phyloP scores from a whole-genome alignment of 1,139 yeast genomes.

The Hansenula anomala region DNA sequence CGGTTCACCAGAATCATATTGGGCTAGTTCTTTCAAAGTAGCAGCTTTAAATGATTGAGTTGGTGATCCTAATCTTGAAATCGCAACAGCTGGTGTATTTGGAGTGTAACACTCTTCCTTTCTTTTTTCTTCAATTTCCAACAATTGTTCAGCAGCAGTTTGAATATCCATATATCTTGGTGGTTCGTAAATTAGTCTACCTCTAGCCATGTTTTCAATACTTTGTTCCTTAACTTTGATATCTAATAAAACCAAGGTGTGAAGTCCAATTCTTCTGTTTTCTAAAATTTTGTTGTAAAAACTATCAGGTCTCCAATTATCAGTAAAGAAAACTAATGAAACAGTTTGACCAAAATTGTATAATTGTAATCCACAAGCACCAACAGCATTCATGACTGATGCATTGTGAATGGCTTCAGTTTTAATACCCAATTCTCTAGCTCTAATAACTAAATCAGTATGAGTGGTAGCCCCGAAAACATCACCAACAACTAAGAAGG shows the following conservation, averaged over 20 bases:
- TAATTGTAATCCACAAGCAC: slow-evolving; percentile 93
- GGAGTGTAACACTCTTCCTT: slow-evolving; percentile 74
- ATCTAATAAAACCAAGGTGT: slow-evolving; percentile 81
- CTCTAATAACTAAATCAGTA: slow-evolving; percentile 87
- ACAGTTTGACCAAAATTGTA: slow-evolving; percentile 97
- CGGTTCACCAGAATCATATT: slow-evolving; percentile 91
- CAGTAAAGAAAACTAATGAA: slow-evolving; percentile 92
- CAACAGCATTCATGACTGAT: slow-evolving; percentile 97
- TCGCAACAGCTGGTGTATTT: slow-evolving; percentile 89
- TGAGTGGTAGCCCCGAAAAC: slow-evolving; percentile 98
- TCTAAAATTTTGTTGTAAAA: slow-evolving; percentile 88
- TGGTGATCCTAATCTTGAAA: slow-evolving; percentile 87
- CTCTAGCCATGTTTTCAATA: slow-evolving; percentile 90
- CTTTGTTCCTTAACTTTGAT: slow-evolving; percentile 97
- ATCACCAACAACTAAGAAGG: slow-evolving; percentile 94
- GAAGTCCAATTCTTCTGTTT: slow-evolving; percentile 85
- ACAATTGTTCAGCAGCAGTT: slow-evolving; percentile 81
- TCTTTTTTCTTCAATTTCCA: slow-evolving; percentile 80
- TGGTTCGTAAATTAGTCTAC: slow-evolving; percentile 88
- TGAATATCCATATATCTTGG: slow-evolving; percentile 94
- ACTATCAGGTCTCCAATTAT: slow-evolving; percentile 92
- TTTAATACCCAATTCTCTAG: slow-evolving; percentile 73
- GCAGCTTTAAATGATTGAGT: slow-evolving; percentile 81
- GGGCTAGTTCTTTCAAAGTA: slow-evolving; percentile 66
- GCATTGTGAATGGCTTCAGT: slow-evolving; percentile 92